phyloP scores from a whole-genome alignment of 2,329 filamentous ascomycete genomes.

The Mycosphaerelloides madeirae region DNA sequence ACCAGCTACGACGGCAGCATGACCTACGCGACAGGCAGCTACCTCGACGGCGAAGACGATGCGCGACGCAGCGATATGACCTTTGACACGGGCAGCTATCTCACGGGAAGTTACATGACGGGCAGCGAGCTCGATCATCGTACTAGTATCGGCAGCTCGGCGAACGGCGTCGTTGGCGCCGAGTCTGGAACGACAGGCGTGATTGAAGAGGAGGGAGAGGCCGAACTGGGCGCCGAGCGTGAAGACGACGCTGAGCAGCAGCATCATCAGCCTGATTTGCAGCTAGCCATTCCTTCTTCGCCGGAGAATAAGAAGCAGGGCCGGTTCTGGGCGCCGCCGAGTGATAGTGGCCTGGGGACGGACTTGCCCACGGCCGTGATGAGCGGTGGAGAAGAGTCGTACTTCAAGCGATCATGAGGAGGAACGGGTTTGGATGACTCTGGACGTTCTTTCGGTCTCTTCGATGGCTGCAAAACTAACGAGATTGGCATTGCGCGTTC shows the following conservation, averaged over 20 bases:
- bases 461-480: background rate
- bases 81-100: conserved; percentile 44
- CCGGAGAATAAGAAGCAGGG: conserved; percentile 17
- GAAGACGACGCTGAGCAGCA: conserved; percentile 13
- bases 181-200: conserved; percentile 7
- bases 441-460: no score
- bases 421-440: background rate
- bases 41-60: conserved; percentile 30
- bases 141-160: conserved; percentile 39
- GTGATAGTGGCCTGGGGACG: conserved; percentile 38
- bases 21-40: conserved; percentile 29
- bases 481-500: no score
- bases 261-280: conserved; percentile 10
- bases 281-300: conserved; percentile 11
- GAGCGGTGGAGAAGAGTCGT: conserved; percentile 15
- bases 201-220: conserved; percentile 18
- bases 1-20: conserved; percentile 24
- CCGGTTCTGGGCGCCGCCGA: conserved; percentile 30
- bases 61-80: conserved; percentile 42
- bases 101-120: conserved; percentile 49
- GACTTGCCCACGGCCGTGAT: conserved; percentile 33
- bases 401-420: conserved; percentile 13
- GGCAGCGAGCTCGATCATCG: conserved; percentile 45
- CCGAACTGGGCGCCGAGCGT: conserved; percentile 28
- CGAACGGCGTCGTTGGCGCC: conserved; percentile 32